Base-by-base conservation (phyloP, 352 stramenopile genomes). In the Phytophthora tentaculata region DNA sequence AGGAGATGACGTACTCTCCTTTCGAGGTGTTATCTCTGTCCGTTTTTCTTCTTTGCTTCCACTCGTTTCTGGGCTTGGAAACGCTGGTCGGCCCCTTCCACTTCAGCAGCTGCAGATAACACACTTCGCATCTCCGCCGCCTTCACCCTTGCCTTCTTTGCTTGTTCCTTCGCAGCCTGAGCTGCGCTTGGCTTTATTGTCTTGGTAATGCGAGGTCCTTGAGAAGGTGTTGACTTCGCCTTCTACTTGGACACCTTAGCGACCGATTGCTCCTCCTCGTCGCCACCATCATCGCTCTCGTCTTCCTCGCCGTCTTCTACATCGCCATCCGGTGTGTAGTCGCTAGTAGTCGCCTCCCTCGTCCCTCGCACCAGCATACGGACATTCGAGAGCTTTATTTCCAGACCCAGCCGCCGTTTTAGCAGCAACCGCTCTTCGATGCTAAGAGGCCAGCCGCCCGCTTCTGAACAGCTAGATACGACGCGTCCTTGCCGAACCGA, bases 181-280 rank as follows among this genome's bases (percentile, higher is more conserved):
- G 37, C 49, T 5, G 48, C 13, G 8, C 23, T 59, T 53, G 20
- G n/a, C 26, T 59, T 66, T 17, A 35, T 43, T 3, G 49, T 7
- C 16, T 59, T 66, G 32, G 32, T 3, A 9, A 14, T 2, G 2
- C 10, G 7, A 14, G 32, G 7, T 14, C 7, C 10, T 9, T 2
- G 7, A 3, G 7, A 16, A 14, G 32, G 7, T 28, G 48, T 32
- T 8, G 28, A 32, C 28, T 32, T 63, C 4, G 44, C 14, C 17
- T 63, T 63, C 8, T 19, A 12, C 32, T 39, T 39, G 7, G 32
- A 5, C 32, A 14, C 10, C 32, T 39, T 39, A n/a, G n/a, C n/a
- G 32, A 39, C 2, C 32, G 32, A 3, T 16, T 10, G 7, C 6
- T 16, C 10, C 32, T 5, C 7, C 32, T 39, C 10, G 9, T 14